Evolutionary conservation across 768 basidiomycete species (phyloP).

Genomic region (Peribolospora kevripleyi): DNA sequence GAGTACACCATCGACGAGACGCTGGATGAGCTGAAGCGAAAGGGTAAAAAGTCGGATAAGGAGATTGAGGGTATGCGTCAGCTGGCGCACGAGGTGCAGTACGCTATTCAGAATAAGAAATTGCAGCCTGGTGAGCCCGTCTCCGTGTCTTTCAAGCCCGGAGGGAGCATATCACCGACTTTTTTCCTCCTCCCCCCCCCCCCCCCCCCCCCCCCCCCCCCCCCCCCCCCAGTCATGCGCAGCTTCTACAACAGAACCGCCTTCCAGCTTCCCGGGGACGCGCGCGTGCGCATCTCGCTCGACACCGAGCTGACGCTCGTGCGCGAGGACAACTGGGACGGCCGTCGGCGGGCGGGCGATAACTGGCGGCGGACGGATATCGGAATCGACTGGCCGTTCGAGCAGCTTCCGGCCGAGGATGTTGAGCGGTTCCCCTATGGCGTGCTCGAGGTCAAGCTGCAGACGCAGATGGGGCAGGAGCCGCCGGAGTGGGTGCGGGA

Average conservation of each 20-base stretch:
- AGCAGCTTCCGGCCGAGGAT: conserved; percentile 45
- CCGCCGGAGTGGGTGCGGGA: conserved; percentile 92
- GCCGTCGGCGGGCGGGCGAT: conserved; percentile 39
- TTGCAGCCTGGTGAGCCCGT: conserved; percentile 46
- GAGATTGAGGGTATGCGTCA: conserved; percentile 89
- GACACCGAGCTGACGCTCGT: conserved; percentile 89
- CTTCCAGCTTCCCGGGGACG: conserved; percentile 94
- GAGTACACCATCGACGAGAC: conserved; percentile 83
- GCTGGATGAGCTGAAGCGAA: conserved; percentile 54
- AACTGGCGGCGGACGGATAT: conserved; percentile 93
- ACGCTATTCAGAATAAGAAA: conserved; percentile 55
- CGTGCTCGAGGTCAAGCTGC: conserved; percentile 87
- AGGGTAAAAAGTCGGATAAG: conserved; percentile 73
- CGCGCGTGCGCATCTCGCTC: conserved; percentile 91
- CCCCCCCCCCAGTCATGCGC: conserved; percentile 42
- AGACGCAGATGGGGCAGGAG: conserved; percentile 84
- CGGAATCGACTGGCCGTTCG: conserved; percentile 64
- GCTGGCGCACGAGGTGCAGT: conserved; percentile 91
- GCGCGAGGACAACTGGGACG: conserved; percentile 94
- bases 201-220: background rate
- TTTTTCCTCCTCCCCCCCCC: background rate
- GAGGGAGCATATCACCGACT: background rate
- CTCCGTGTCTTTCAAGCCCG: background rate
- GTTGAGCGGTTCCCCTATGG: conserved; percentile 93
- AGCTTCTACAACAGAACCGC: conserved; percentile 98